These are phyloP conservation scores for Eudorina sp. DNA, from an alignment of 139 green algal genomes.

Conservation along the genomic window DNA sequence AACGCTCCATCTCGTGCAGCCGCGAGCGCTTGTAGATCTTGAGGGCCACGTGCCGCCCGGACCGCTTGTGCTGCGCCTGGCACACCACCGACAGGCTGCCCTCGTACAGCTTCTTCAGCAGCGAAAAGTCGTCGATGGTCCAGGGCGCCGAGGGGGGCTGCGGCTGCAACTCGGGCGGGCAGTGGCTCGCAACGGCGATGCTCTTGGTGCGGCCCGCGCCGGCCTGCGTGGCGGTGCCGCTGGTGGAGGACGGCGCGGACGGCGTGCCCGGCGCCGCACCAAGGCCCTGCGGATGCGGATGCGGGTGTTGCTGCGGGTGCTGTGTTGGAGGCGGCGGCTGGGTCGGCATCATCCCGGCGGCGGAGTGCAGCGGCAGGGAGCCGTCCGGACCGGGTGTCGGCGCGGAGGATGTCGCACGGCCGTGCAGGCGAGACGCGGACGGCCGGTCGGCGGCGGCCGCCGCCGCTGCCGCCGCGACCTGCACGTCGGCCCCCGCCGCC, in stretches of 20 bases:
- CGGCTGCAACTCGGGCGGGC: slow-evolving; percentile 51
- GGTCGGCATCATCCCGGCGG: too few species aligned
- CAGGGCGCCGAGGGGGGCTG: slow-evolving; percentile 31
- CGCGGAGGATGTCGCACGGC: neutral
- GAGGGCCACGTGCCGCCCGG: slow-evolving; percentile 59
- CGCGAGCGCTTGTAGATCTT: slow-evolving; percentile 68
- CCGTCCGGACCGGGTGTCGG: neutral
- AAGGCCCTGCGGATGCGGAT: too few species aligned
- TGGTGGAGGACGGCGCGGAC: too few species aligned
- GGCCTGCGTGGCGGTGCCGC: neutral
- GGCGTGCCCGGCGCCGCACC: too few species aligned
- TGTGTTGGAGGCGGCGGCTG: too few species aligned
- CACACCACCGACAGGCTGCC: slow-evolving; percentile 62
- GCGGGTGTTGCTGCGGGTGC: neutral
- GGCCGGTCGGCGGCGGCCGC: neutral
- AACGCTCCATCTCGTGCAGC: slow-evolving; percentile 67
- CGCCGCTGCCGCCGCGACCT: neutral
- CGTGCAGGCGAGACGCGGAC: neutral
- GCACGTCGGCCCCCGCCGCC: neutral
- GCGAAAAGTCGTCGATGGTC: slow-evolving; percentile 60
- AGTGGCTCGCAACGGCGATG: slow-evolving; percentile 64
- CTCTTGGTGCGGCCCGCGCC: slow-evolving; percentile 51
- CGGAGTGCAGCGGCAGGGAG: too few species aligned
- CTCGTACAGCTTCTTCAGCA: slow-evolving; percentile 68
- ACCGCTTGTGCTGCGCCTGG: slow-evolving; percentile 57